Conservation (phyloP, 2,329 filamentous ascomycete genomes). For the Aspergillus ustus region DNA sequence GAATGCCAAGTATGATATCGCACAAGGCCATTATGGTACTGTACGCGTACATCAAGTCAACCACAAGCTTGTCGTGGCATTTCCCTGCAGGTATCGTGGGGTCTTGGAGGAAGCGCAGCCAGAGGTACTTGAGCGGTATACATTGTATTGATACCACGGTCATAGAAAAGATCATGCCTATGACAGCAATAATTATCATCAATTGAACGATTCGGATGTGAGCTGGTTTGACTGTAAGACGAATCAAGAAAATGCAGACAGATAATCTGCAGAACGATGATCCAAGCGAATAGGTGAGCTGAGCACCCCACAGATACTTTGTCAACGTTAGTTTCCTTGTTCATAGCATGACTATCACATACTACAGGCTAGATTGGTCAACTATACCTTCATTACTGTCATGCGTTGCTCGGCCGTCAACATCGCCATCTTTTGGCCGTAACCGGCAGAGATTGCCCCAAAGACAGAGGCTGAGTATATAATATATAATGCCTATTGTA, state of each 20-base stretch:
- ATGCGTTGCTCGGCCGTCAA: slow-evolving; percentile 26
- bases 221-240: slow-evolving; percentile 51
- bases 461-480: slow-evolving; percentile 39
- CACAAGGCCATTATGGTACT: too few relatives aligned
- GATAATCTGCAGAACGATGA: slow-evolving; percentile 56
- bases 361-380: background rate
- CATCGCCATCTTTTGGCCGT: slow-evolving; percentile 27
- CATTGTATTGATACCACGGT: too few relatives aligned
- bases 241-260: slow-evolving; percentile 58
- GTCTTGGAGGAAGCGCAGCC: too few relatives aligned
- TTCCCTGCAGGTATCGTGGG: too few relatives aligned
- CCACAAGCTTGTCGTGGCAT: too few relatives aligned
- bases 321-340: background rate
- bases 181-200: slow-evolving; percentile 46
- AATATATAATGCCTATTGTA: slow-evolving; percentile 28
- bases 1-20: too few relatives aligned
- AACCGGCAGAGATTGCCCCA: slow-evolving; percentile 36
- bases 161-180: too few relatives aligned
- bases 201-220: slow-evolving; percentile 54
- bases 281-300: slow-evolving; percentile 55
- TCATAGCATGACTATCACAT: background rate
- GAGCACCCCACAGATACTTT: slow-evolving; percentile 56
- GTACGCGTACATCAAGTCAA: too few relatives aligned
- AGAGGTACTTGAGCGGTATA: too few relatives aligned
- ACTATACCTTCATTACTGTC: slow-evolving; percentile 33